Evolutionary conservation across 2,329 filamentous ascomycete species (phyloP).

Genomic region (Neofusicoccum sp.): DNA sequence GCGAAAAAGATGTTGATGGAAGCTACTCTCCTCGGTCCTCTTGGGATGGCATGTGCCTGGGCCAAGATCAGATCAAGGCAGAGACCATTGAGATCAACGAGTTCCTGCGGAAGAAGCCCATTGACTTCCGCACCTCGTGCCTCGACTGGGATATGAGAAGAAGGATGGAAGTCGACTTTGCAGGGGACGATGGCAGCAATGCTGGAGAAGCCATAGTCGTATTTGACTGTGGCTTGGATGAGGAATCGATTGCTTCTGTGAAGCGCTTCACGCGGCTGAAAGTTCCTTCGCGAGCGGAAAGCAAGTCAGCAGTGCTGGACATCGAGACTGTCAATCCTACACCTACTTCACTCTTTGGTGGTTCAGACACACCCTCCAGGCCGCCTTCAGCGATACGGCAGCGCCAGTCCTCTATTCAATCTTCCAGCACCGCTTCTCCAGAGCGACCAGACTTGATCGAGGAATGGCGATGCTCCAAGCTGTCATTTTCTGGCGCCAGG

Average conservation of each 20-base stretch:
- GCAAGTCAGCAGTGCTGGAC: conserved; percentile 21
- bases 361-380: conserved; percentile 25
- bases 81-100: conserved; percentile 81
- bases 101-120: conserved; percentile 69
- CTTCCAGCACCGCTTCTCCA: conserved; percentile 28
- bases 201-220: conserved; percentile 76
- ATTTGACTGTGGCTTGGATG: conserved; percentile 68
- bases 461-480: conserved; percentile 65
- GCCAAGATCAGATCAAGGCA: conserved; percentile 65
- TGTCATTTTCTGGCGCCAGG: conserved; percentile 61
- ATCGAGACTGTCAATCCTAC: conserved; percentile 19
- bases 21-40: conserved; percentile 81
- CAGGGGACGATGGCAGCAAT: conserved; percentile 70
- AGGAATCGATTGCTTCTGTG: conserved; percentile 53
- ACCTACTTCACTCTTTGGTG: conserved; percentile 52
- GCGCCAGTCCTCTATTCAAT: not conserved
- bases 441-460: conserved; percentile 44
- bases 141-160: conserved; percentile 91
- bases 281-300: conserved; percentile 34
- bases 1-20: conserved; percentile 62
- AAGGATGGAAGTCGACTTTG: conserved; percentile 83
- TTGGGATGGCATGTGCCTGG: conserved; percentile 69
- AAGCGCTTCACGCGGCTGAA: conserved; percentile 59
- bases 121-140: conserved; percentile 74
- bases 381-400: conserved; percentile 28